Evolutionary conservation across 768 basidiomycete genomes (phyloP).

Genomic region (Pisolithus marmoratus): DNA sequence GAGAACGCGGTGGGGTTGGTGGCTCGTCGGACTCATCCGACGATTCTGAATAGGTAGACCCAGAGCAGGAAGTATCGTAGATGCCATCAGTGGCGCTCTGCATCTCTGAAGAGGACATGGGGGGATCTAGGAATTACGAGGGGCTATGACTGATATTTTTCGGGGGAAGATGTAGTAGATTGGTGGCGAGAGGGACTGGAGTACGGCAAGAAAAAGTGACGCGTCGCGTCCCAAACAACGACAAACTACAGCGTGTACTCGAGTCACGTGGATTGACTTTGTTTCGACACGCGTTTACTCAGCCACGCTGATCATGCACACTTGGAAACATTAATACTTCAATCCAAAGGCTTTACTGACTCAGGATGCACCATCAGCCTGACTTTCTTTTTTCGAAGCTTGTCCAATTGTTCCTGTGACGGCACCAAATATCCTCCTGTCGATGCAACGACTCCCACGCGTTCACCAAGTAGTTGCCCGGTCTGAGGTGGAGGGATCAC

Average conservation of each 20-base stretch:
- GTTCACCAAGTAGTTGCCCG: conserved; percentile 20
- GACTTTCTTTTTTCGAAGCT: conserved; percentile 32
- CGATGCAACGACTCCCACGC: conserved; percentile 23
- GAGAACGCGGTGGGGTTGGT: conserved; percentile 36
- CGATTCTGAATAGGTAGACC: not conserved
- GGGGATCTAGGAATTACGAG: not conserved
- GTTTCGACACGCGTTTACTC: not conserved
- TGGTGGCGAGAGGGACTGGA: not conserved
- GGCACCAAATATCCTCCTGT: conserved; percentile 38
- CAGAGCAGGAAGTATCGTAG: conserved; percentile 2
- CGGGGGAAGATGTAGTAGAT: not conserved
- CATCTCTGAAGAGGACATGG: not conserved
- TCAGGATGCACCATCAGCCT: conserved; percentile 15
- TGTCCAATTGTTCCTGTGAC: conserved; percentile 34
- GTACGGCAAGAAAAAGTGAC: conserved; percentile 2
- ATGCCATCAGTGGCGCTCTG: not conserved
- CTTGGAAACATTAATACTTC: too few species aligned
- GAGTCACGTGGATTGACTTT: not conserved
- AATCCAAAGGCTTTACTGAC: not conserved
- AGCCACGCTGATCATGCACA: not conserved
- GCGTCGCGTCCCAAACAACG: not conserved
- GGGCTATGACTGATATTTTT: too few species aligned
- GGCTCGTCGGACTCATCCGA: conserved; percentile 13
- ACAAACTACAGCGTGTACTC: not conserved
- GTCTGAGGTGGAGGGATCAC: conserved; percentile 48